Base-by-base conservation (phyloP, 192 early-diverging fungal species). In the Lobosporangium transversale region DNA sequence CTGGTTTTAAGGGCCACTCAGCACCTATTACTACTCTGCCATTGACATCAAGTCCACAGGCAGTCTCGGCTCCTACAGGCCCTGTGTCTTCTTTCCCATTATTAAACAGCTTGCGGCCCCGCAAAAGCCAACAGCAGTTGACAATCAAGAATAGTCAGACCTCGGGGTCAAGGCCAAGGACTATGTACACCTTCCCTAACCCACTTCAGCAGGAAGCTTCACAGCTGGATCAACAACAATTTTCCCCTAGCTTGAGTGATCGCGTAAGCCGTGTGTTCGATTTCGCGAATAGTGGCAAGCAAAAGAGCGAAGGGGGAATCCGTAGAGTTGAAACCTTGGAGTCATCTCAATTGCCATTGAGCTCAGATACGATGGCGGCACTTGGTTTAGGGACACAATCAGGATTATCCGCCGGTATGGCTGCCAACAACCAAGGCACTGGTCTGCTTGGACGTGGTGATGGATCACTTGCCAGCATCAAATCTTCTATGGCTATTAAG, bases 251-350 rank as follows among this genome's bases (percentile, higher is more conserved):
- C 12, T 53, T 66, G 35, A 76, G 58, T 29, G 53, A 67, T 29
- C 64, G 73, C 15, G 59, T 67, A 56, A 76, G 73, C 21, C 73
- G 73, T 17, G 73, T 76, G 1, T 76, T 76, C 52, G 63, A 67
- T 15, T 66, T 67, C 54, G 37, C 53, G 12, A 59, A 53, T 20
- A 40, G 59, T 32, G 48, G 33, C 36, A 45, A 33, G 15, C 53
- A 57, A 17, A 63, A 62, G 59, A 26, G 21, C 10, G 61, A 62
- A 0, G n/a, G 29, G 1, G 50, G 17, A 4, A 15, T 10, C 35
- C 17, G 51, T 15, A 52, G 44, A 31, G 45, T 42, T 17, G 66
- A 58, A 9, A 76, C 73, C 3, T 14, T 76, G 23, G 73, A 76
- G 36, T 76, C 73, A 0, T 76, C 73, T 0, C 43, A 44, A 0